These are phyloP conservation scores for Veloporphyrellus conicus DNA, from an alignment of 1,284 basidiomycete genomes.

Conservation along the genomic window DNA sequence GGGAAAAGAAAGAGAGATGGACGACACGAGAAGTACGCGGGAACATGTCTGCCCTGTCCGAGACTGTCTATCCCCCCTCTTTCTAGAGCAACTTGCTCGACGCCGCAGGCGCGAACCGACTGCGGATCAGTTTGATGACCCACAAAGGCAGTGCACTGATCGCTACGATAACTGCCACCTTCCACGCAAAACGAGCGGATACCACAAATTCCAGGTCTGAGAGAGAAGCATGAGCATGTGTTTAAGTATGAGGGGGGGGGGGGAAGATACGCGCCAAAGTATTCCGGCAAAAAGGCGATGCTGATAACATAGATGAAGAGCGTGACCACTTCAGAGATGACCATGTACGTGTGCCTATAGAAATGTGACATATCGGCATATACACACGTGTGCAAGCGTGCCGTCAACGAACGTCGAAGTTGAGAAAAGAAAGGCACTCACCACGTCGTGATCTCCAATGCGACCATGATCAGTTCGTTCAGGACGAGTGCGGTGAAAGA, in stretches of 20 bases:
- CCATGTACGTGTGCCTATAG: constrained; percentile 91
- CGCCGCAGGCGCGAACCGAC: constrained; percentile 86
- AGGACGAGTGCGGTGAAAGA: constrained; percentile 95
- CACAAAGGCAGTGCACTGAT: constrained; percentile 90
- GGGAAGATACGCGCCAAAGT: constrained; percentile 70
- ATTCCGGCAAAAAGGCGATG: constrained; percentile 93
- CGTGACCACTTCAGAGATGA: constrained; percentile 87
- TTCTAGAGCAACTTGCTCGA: constrained; percentile 83
- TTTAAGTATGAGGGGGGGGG: neutral
- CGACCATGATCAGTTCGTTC: constrained; percentile 99
- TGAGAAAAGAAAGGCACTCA: constrained; percentile 33
- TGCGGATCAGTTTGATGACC: constrained; percentile 83
- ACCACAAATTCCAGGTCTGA: constrained; percentile 90
- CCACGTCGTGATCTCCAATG: constrained; percentile 96
- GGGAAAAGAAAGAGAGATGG: too few species aligned
- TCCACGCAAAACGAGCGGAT: constrained; percentile 87
- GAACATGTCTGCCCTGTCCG: neutral
- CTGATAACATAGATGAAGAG: constrained; percentile 86
- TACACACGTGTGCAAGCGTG: neutral
- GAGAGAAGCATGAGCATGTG: neutral
- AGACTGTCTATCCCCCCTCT: too few species aligned
- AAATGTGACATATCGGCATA: neutral
- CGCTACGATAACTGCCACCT: constrained; percentile 91
- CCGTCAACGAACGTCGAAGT: neutral
- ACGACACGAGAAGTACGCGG: too few species aligned